Base-by-base conservation (phyloP, 2,329 filamentous ascomycete species). In the Pleurostoma richardsiae region DNA sequence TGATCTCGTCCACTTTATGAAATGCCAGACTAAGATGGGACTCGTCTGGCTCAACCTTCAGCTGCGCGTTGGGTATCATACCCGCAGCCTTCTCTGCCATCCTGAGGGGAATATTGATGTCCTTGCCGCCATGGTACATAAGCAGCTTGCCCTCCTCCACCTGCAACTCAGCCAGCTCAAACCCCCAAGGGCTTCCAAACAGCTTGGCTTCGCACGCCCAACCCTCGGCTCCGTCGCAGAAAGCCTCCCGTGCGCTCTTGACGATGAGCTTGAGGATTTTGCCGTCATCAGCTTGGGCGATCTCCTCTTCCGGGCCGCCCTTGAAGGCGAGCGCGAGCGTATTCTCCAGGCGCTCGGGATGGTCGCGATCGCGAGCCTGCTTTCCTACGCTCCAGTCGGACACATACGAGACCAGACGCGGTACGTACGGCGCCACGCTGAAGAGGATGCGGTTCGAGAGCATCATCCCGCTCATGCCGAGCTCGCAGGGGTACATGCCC, bases 401-500 rank as follows among this genome's bases (percentile, higher is more conserved):
- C 6, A 43, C 41, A 19, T 31, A 43, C 3, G 43, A 51, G 8
- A 53, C 45, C 5, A 57, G 31, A 41, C 49, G 42, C 10, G 54
- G 47, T 27, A 36, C 45, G 55, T 53, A 54, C 28, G 45, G 43
- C 4, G 48, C 45, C 6, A 54, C 26, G n/a, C 38, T 47, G 43
- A 59, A 46, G 26, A 59, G 28, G 6, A 50, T 30, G 4, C 50
- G 45, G 10, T 33, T 49, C 3, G 8, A 29, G 8, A 51, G 19
- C 51, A 58, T 39, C 57, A 59, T 59, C 8, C 55, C 56, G 5
- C 39, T 41, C 19, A 48, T 19, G n/a, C 56, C 58, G 2, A 56
- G 43, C 3, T 40, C 45, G 2, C 42, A 40, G 7, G 58, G 58
- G 26, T 52, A 58, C 45, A 57, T 36, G 10, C 48, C 51, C 31